Evolutionary conservation across 1,284 basidiomycete species (phyloP).

Genomic region (Amylostereum areolatum): DNA sequence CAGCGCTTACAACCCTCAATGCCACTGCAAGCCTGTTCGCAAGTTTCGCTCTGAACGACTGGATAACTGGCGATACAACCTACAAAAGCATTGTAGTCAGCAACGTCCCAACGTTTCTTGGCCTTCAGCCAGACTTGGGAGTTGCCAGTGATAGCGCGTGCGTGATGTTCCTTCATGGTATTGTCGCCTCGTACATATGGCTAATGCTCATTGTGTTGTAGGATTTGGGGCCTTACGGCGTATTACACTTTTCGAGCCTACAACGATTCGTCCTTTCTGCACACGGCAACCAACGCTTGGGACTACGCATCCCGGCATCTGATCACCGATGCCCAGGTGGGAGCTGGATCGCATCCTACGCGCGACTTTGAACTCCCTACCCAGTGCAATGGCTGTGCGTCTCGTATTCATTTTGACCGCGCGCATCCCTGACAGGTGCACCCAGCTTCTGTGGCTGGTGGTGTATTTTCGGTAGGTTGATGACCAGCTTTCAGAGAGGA

Average conservation of each 20-base stretch:
- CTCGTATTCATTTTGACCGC: background rate
- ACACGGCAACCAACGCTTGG: background rate
- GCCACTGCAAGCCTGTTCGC: background rate
- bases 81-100: background rate
- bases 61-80: background rate
- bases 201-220: background rate
- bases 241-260: background rate
- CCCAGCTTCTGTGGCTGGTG: background rate
- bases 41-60: background rate
- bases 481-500: no score
- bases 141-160: background rate
- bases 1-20: no score
- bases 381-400: background rate
- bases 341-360: background rate
- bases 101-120: background rate
- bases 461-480: no score
- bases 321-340: background rate
- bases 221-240: background rate
- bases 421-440: background rate
- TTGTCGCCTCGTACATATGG: background rate
- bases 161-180: background rate
- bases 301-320: background rate
- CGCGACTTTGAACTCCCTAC: background rate
- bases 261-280: background rate
- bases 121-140: background rate